phyloP scores from a whole-genome alignment of 2,329 filamentous ascomycete genomes.

The Arachnopeziza araneosa region DNA sequence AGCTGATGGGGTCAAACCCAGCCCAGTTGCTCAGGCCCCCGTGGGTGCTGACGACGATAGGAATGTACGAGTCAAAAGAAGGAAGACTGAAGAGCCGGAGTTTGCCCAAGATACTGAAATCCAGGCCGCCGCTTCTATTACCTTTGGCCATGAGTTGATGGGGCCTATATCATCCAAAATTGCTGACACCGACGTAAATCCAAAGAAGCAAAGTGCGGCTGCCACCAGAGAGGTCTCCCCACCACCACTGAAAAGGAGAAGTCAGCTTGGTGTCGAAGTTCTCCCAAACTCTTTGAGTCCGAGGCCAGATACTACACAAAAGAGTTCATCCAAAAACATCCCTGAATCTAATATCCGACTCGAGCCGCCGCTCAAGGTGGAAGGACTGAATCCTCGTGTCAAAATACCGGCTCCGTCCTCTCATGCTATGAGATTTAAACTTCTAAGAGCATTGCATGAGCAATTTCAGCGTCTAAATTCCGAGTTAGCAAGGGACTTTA shows the following conservation, averaged over 20 bases:
- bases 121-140: neutral
- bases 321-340: slow-evolving; percentile 2
- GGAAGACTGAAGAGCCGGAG: slow-evolving; percentile 21
- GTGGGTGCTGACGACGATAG: slow-evolving; percentile 17
- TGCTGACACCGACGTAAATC: neutral
- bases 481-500: slow-evolving; percentile 48
- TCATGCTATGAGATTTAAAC: slow-evolving; percentile 49
- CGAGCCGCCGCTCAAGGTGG: slow-evolving; percentile 32
- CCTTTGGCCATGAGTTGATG: neutral
- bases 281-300: neutral
- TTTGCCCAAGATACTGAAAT: neutral
- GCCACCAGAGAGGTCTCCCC: slow-evolving; percentile 21
- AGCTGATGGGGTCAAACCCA: neutral
- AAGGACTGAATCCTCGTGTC: slow-evolving; percentile 64
- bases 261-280: slow-evolving; percentile 4
- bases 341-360: slow-evolving; percentile 1
- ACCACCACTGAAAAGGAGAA: slow-evolving; percentile 23
- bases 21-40: neutral
- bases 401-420: slow-evolving; percentile 49
- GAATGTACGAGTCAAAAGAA: slow-evolving; percentile 31
- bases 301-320: neutral
- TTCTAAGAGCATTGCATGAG: slow-evolving; percentile 59
- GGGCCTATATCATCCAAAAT: neutral
- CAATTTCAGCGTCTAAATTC: slow-evolving; percentile 64
- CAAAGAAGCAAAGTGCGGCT: slow-evolving; percentile 7